Conservation (phyloP, 257 asterid genomes). For the Misopates orontium region DNA sequence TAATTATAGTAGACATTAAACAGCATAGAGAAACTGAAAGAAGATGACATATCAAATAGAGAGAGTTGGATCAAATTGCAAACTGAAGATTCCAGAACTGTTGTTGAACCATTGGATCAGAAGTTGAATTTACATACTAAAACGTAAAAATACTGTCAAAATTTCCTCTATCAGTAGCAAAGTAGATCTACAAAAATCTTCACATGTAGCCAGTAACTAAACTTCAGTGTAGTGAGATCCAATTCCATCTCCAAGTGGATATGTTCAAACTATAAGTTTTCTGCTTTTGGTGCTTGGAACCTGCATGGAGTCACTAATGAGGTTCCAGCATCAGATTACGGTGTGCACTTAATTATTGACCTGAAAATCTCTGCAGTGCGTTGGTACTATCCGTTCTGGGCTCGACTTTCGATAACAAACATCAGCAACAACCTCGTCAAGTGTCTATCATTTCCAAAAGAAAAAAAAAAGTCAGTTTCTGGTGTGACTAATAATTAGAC, state of each 20-base stretch:
- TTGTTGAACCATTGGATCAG: neutral
- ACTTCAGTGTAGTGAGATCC: neutral
- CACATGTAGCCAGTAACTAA: neutral
- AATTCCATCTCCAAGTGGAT: neutral
- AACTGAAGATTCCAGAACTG: neutral
- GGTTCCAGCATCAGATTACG: neutral
- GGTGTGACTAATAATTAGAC: neutral
- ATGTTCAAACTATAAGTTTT: neutral
- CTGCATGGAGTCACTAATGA: neutral
- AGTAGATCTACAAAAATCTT: neutral
- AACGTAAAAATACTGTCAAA: neutral
- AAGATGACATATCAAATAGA: no score
- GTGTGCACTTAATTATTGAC: neutral
- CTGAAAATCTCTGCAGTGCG: neutral
- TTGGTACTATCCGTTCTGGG: neutral
- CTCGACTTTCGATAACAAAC: slow-evolving; percentile 11
- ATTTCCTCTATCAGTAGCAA: neutral
- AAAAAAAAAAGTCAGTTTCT: neutral
- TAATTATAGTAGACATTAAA: neutral
- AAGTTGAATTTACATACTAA: neutral
- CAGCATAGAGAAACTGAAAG: neutral
- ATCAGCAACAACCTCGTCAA: slow-evolving; percentile 16
- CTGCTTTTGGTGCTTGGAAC: neutral
- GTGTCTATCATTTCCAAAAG: slow-evolving; percentile 4
- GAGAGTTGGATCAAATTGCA: neutral